These are phyloP conservation scores for Pythium grandisporangium DNA, from an alignment of 352 stramenopile species.

Conservation along the genomic window DNA sequence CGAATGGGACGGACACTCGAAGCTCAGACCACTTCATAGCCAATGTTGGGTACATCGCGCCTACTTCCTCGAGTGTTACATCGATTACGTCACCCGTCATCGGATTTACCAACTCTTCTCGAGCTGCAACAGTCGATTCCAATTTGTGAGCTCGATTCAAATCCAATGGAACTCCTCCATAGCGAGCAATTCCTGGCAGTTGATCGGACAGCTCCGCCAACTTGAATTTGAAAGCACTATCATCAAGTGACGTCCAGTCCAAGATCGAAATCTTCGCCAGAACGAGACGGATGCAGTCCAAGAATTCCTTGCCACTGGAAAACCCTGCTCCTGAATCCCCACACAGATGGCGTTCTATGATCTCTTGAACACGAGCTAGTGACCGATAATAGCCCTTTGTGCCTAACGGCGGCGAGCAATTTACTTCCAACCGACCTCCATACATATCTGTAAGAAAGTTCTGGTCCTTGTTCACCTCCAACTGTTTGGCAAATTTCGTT, in stretches of 20 bases:
- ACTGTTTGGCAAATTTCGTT: slow-evolving; percentile 33
- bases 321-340: slow-evolving; percentile 15
- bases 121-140: slow-evolving; percentile 1
- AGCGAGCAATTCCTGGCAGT: slow-evolving; percentile 33
- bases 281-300: slow-evolving; percentile 61
- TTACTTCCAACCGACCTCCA: slow-evolving; percentile 40
- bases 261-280: slow-evolving; percentile 70
- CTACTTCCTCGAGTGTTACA: background rate
- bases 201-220: slow-evolving; percentile 36
- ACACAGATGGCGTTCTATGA: slow-evolving; percentile 23
- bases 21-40: too few species aligned
- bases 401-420: slow-evolving; percentile 55
- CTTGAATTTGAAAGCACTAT: slow-evolving; percentile 38
- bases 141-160: slow-evolving; percentile 3
- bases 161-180: slow-evolving; percentile 23
- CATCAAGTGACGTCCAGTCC: slow-evolving; percentile 64
- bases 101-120: background rate
- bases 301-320: slow-evolving; percentile 30
- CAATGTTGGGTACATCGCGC: too few species aligned
- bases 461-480: slow-evolving; percentile 41
- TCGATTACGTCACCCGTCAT: background rate
- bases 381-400: slow-evolving; percentile 60
- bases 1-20: too few species aligned
- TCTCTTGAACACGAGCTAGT: slow-evolving; percentile 21
- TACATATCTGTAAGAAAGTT: slow-evolving; percentile 71